These are phyloP conservation scores for Paratinospora sagittata DNA, from an alignment of 164 flowering plant species.

Conservation along the genomic window DNA sequence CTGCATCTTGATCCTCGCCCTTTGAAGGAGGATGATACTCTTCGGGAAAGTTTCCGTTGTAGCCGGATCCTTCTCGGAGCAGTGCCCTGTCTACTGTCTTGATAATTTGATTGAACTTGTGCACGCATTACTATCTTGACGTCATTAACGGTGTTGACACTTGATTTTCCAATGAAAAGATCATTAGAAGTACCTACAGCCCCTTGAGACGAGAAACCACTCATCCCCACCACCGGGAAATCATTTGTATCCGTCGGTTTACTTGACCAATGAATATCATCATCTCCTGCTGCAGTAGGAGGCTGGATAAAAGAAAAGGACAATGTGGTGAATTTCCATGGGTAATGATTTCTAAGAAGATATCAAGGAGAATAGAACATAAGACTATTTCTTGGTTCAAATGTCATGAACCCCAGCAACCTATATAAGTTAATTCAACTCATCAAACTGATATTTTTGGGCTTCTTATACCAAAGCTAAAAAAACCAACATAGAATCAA, in stretches of 20 bases:
- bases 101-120: background rate
- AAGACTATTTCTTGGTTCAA: too few species aligned
- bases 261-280: background rate
- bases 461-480: slow-evolving; percentile 6
- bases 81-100: slow-evolving; percentile 31
- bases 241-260: background rate
- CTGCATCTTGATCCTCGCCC: slow-evolving; percentile 3
- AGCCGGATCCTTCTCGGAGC: slow-evolving; percentile 52
- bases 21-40: background rate
- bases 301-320: background rate
- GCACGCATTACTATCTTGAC: background rate
- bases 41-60: slow-evolving; percentile 24
- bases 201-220: background rate
- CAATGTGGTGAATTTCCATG: background rate
- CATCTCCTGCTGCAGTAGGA: background rate
- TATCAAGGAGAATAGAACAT: too few species aligned
- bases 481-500: background rate
- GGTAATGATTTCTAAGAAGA: background rate
- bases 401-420: too few species aligned
- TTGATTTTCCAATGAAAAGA: background rate
- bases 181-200: background rate
- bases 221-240: background rate
- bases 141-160: background rate
- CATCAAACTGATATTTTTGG: background rate
- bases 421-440: too few species aligned